Evolutionary conservation across 2,329 filamentous ascomycete genomes (phyloP).

Genomic region (Paramyrothecium sp.): DNA sequence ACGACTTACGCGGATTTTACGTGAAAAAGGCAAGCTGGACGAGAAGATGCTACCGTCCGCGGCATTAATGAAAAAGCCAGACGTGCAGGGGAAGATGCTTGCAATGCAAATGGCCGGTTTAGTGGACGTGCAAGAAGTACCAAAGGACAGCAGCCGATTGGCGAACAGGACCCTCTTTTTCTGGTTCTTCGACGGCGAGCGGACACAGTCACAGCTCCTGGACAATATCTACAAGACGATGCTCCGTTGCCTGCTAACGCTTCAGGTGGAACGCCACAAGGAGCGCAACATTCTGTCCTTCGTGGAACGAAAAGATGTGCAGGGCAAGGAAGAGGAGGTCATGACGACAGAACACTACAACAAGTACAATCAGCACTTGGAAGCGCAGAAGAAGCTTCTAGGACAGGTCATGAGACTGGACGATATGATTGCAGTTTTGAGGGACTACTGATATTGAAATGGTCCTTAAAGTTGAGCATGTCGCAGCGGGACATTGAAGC

Average conservation of each 20-base stretch:
- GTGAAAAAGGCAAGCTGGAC: conserved; percentile 88
- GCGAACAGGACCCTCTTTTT: conserved; percentile 85
- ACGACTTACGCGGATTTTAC: conserved; percentile 81
- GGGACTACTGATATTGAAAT: conserved; percentile 61
- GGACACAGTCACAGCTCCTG: conserved; percentile 67
- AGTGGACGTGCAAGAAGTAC: conserved; percentile 91
- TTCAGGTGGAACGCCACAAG: conserved; percentile 71
- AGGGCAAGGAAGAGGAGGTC: conserved; percentile 78
- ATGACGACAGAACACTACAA: conserved; percentile 73
- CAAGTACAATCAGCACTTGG: conserved; percentile 56
- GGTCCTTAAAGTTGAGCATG: too few species aligned
- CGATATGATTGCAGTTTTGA: conserved; percentile 77
- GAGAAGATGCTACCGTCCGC: conserved; percentile 83
- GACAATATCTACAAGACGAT: conserved; percentile 89
- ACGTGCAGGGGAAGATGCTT: conserved; percentile 81
- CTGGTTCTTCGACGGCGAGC: conserved; percentile 83
- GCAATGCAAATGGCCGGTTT: conserved; percentile 84
- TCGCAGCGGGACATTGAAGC: too few species aligned
- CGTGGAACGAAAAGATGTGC: conserved; percentile 81
- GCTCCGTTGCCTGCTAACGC: conserved; percentile 78
- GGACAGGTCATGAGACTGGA: conserved; percentile 80
- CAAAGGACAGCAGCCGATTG: conserved; percentile 78
- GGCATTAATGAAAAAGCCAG: conserved; percentile 79
- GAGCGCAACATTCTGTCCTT: conserved; percentile 74
- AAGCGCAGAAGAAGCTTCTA: conserved; percentile 70